Evolutionary conservation across 108 stramenopile genomes (phyloP).

Genomic region (Nitzschia sp.): DNA sequence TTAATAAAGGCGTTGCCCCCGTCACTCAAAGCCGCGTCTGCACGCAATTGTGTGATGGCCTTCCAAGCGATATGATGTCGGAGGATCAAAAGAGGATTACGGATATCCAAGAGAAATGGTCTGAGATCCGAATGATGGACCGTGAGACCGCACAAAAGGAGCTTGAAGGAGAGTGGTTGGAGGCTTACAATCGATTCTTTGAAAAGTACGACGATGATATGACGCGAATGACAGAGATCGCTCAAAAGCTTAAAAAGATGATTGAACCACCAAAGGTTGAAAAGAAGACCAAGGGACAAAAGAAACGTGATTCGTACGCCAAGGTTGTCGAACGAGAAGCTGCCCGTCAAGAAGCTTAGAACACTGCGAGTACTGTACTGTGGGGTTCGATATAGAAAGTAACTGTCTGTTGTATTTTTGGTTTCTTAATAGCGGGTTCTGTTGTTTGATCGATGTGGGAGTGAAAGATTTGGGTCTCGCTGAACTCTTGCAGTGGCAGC

Average conservation of each 20-base stretch:
- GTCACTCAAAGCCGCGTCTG: constrained; percentile 19
- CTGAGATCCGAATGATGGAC: constrained; percentile 56
- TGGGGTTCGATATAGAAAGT: background rate
- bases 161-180: constrained; percentile 71
- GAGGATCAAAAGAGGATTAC: constrained; percentile 34
- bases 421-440: background rate
- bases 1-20: constrained; percentile 24
- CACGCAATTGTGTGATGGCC: constrained; percentile 34
- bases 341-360: background rate
- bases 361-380: background rate
- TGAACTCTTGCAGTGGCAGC: no score
- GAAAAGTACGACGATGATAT: constrained; percentile 67
- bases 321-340: constrained; percentile 34
- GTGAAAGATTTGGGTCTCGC: no score
- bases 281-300: constrained; percentile 79
- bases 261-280: constrained; percentile 64
- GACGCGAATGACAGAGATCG: constrained; percentile 64
- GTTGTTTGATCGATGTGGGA: no score
- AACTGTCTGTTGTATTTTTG: background rate
- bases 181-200: constrained; percentile 71
- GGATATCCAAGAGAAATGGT: constrained; percentile 61
- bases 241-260: constrained; percentile 47
- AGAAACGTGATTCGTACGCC: constrained; percentile 70
- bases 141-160: constrained; percentile 58
- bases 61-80: constrained; percentile 52